Evolutionary conservation across 75 land plant genomes (phyloP).

Genomic region (Selaginella moellendorffii): DNA sequence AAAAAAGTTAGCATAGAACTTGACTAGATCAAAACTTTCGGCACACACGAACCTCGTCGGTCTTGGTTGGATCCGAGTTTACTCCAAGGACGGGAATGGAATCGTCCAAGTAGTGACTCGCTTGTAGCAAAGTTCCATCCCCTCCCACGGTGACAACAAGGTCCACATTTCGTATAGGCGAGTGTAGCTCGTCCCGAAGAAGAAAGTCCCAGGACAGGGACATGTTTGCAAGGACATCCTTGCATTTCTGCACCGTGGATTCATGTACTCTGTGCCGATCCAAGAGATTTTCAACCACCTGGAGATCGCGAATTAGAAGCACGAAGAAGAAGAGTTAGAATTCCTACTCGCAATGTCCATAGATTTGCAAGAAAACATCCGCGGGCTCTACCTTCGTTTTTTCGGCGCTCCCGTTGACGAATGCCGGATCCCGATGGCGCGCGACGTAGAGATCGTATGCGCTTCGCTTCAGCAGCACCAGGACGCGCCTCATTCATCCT

Average conservation of each 20-base stretch:
- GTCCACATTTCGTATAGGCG: slow-evolving; percentile 53
- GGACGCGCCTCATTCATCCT: slow-evolving; percentile 8
- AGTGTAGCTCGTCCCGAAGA: slow-evolving; percentile 37
- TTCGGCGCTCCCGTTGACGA: too few relatives aligned
- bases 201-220: slow-evolving; percentile 39
- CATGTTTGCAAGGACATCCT: slow-evolving; percentile 39
- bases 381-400: too few relatives aligned
- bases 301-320: too few relatives aligned
- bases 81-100: slow-evolving; percentile 78
- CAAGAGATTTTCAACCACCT: slow-evolving; percentile 46
- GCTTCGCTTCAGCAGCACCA: slow-evolving; percentile 28
- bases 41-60: slow-evolving; percentile 43
- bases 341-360: too few relatives aligned
- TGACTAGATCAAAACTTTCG: neutral
- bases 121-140: slow-evolving; percentile 87
- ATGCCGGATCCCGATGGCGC: slow-evolving; percentile 15
- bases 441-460: slow-evolving; percentile 23
- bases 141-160: slow-evolving; percentile 85
- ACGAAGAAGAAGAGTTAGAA: too few relatives aligned
- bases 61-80: slow-evolving; percentile 81
- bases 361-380: too few relatives aligned
- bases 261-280: slow-evolving; percentile 60
- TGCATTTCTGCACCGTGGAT: slow-evolving; percentile 47
- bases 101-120: slow-evolving; percentile 75
- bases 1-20: neutral